phyloP scores from a whole-genome alignment of 345 rosid genomes.

The Lepidium didymum region DNA sequence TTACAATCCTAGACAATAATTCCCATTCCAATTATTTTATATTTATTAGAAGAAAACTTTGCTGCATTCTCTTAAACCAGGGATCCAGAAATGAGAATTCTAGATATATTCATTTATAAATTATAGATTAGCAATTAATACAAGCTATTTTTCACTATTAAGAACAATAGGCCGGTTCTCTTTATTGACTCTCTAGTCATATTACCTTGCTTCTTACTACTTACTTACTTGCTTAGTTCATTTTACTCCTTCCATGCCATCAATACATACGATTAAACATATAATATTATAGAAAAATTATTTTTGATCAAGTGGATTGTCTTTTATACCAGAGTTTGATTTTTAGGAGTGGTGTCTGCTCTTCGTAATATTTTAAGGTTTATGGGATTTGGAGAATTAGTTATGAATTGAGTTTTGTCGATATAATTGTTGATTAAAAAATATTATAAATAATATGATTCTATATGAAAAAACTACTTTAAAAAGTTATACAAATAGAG shows the following conservation, averaged over 20 bases:
- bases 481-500: not conserved
- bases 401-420: no score
- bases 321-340: no score
- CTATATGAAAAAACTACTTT: no score
- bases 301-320: no score
- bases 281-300: not conserved
- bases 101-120: not conserved
- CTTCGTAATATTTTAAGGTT: no score
- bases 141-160: slow-evolving; percentile 14
- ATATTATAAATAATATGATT: not conserved
- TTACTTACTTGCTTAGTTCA: slow-evolving; percentile 4
- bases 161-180: slow-evolving; percentile 24
- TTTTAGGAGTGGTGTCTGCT: no score
- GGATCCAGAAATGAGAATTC: not conserved
- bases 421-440: no score
- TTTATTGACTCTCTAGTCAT: slow-evolving; percentile 25
- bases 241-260: slow-evolving; percentile 1
- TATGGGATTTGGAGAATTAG: no score
- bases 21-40: no score
- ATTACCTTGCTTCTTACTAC: not conserved
- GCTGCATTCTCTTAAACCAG: not conserved
- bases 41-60: not conserved
- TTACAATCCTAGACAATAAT: no score
- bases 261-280: not conserved
- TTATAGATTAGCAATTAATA: slow-evolving; percentile 8